These are phyloP conservation scores for Clavariopsis aquatica DNA, from an alignment of 495 filamentous ascomycete species.

Conservation along the genomic window DNA sequence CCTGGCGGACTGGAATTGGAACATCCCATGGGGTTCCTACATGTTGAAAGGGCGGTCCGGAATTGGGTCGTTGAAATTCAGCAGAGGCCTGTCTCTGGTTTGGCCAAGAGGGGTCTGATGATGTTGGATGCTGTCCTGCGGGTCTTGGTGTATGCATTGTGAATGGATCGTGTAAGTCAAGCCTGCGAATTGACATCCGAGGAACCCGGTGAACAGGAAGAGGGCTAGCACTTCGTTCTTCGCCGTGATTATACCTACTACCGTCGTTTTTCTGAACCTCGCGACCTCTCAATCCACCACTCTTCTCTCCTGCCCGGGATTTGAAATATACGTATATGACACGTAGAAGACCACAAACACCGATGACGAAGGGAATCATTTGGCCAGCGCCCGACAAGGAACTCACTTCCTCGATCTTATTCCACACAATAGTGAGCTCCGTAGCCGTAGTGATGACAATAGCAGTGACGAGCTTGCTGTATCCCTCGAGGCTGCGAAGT, in stretches of 20 bases:
- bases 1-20: no score
- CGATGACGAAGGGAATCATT: constrained; percentile 46
- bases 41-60: no score
- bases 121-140: constrained; percentile 34
- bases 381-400: constrained; percentile 42
- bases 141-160: constrained; percentile 25
- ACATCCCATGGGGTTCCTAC: no score
- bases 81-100: no score
- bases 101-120: no score
- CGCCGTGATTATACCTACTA: constrained; percentile 9
- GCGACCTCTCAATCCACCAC: neutral
- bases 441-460: constrained; percentile 42
- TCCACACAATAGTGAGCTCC: constrained; percentile 49
- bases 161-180: neutral
- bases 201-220: neutral
- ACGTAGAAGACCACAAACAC: constrained; percentile 26
- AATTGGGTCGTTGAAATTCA: no score
- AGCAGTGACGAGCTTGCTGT: constrained; percentile 40
- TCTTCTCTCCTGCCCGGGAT: neutral
- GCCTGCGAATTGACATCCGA: neutral
- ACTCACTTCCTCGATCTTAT: constrained; percentile 40
- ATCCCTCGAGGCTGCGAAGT: constrained; percentile 35
- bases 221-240: neutral
- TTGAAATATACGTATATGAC: constrained; percentile 28
- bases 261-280: constrained; percentile 11